Evolutionary conservation across 805 yeast species (phyloP).

Genomic region (Aciculoconidium aculeatum): DNA sequence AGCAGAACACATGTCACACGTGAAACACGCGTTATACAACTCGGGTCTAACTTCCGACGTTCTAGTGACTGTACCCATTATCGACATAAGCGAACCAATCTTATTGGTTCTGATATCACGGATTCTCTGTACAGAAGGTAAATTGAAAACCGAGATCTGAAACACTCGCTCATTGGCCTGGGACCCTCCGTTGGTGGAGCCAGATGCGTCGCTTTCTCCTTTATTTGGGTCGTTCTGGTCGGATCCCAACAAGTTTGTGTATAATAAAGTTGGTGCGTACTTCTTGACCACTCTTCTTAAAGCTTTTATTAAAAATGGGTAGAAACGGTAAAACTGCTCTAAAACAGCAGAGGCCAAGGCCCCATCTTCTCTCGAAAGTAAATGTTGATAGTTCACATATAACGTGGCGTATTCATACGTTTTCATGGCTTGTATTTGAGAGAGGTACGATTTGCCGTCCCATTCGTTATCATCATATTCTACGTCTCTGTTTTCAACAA

Average conservation of each 20-base stretch:
- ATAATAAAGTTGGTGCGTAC: conserved; percentile 63
- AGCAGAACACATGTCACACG: conserved; percentile 85
- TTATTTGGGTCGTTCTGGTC: conserved; percentile 22
- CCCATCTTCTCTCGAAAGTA: conserved; percentile 71
- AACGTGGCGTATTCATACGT: conserved; percentile 69
- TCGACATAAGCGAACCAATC: conserved; percentile 76
- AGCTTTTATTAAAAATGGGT: conserved; percentile 77
- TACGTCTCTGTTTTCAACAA: conserved; percentile 34
- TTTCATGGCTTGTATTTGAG: conserved; percentile 78
- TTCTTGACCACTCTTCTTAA: conserved; percentile 65
- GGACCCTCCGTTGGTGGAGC: conserved; percentile 36
- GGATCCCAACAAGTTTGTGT: conserved; percentile 38
- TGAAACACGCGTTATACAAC: conserved; percentile 76
- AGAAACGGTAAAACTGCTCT: conserved; percentile 88
- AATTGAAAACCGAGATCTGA: conserved; percentile 82
- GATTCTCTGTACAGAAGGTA: conserved; percentile 77
- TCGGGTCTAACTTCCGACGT: conserved; percentile 97
- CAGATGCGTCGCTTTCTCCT: conserved; percentile 24
- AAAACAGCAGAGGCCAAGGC: conserved; percentile 83
- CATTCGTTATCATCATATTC: conserved; percentile 27
- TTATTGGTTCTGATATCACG: conserved; percentile 87
- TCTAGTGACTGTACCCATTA: conserved; percentile 93
- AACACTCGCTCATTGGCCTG: conserved; percentile 65
- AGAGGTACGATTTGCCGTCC: conserved; percentile 59
- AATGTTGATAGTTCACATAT: conserved; percentile 79